Percentiles rank a stretch among this genome's conserved stretches.
Conservation (phyloP, 345 rosid species). For the Euphorbia lathyris region DNA sequence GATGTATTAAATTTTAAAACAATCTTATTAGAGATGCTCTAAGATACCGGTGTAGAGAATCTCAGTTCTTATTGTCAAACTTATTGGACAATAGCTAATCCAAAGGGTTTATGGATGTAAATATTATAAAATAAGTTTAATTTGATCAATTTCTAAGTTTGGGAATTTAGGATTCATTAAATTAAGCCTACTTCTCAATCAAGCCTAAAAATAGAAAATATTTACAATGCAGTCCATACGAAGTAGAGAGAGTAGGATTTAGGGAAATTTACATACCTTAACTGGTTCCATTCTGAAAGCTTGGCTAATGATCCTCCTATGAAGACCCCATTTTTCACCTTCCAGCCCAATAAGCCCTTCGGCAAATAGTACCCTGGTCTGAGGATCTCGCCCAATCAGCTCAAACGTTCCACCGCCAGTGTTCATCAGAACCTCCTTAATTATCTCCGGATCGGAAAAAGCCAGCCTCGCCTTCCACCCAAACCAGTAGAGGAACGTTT, state of each 20-base stretch:
- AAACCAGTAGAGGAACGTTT: constrained; percentile 72
- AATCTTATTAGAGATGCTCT: too few relatives aligned
- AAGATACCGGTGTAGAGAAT: too few relatives aligned
- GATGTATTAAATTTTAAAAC: too few relatives aligned
- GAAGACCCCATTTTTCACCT: constrained; percentile 66
- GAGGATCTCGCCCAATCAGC: constrained; percentile 43
- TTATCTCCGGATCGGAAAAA: constrained; percentile 51
- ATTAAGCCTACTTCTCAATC: too few relatives aligned
- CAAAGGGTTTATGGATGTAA: too few relatives aligned
- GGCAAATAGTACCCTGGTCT: constrained; percentile 53
- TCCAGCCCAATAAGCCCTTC: constrained; percentile 65
- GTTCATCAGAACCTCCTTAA: constrained; percentile 53
- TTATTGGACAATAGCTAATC: too few relatives aligned
- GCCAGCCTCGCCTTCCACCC: constrained; percentile 68
- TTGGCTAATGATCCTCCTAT: constrained; percentile 57
- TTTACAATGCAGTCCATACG: too few relatives aligned
- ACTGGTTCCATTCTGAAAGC: constrained; percentile 65
- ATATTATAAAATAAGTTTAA: too few relatives aligned
- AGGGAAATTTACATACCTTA: constrained; percentile 39
- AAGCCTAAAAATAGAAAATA: too few relatives aligned
- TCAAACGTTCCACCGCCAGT: constrained; percentile 42
- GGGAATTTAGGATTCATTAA: too few relatives aligned
- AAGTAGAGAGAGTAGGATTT: neutral
- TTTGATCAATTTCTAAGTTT: too few relatives aligned
- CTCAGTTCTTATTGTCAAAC: too few relatives aligned